Conservation (phyloP, 2,329 filamentous ascomycete genomes). For the Alternaria viburni region DNA sequence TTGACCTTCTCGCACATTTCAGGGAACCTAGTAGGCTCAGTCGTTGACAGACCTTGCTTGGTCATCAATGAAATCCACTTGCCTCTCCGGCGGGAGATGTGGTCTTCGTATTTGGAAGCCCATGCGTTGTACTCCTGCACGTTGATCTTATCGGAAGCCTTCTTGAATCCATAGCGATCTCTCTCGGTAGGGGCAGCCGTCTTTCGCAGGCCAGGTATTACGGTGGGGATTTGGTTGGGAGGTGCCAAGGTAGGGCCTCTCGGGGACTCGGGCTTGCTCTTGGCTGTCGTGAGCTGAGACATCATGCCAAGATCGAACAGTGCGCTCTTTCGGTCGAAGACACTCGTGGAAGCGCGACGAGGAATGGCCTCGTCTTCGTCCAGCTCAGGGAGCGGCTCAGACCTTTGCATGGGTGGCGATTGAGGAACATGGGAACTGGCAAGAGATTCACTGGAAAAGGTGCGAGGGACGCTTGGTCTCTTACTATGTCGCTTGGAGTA, state of each 20-base stretch:
- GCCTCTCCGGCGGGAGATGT: constrained; percentile 73
- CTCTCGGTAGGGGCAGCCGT: constrained; percentile 54
- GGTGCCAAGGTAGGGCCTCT: not conserved
- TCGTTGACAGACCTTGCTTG: constrained; percentile 75
- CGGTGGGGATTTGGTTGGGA: constrained; percentile 2
- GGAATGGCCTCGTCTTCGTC: constrained; percentile 44
- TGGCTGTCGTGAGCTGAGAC: constrained; percentile 9
- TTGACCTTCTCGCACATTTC: constrained; percentile 82
- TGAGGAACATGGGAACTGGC: constrained; percentile 15
- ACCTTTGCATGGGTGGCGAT: constrained; percentile 31
- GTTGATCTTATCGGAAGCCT: constrained; percentile 79
- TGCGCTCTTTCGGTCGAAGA: constrained; percentile 42
- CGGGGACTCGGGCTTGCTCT: constrained; percentile 13
- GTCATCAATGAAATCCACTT: constrained; percentile 85
- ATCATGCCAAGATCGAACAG: constrained; percentile 35
- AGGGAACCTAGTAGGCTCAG: constrained; percentile 78
- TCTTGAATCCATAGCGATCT: constrained; percentile 92
- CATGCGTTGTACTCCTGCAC: constrained; percentile 81
- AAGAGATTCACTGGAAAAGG: constrained; percentile 21
- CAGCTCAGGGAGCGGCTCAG: constrained; percentile 40
- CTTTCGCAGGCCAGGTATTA: constrained; percentile 22
- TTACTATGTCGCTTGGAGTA: constrained; percentile 38
- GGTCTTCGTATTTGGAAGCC: constrained; percentile 76
- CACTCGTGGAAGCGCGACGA: constrained; percentile 44
- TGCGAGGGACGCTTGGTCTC: constrained; percentile 25